Conservation (phyloP, 805 yeast genomes). For the Candida chilensis region DNA sequence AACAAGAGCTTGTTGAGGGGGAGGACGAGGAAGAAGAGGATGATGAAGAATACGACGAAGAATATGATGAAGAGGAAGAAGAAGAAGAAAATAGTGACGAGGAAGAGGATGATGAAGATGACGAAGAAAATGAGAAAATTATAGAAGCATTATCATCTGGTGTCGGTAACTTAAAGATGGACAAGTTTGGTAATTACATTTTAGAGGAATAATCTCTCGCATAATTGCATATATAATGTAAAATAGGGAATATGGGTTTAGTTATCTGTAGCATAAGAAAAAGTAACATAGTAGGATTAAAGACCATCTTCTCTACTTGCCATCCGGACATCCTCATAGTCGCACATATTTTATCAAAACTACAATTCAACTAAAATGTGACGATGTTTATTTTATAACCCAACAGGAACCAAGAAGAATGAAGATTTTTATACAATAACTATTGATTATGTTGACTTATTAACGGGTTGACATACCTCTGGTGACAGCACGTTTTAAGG, state of each 20-base stretch:
- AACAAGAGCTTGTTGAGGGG: constrained; percentile 19
- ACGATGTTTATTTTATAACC: too few relatives aligned
- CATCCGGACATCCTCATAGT: too few relatives aligned
- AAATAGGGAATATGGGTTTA: neutral
- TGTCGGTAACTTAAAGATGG: constrained; percentile 62
- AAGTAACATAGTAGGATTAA: too few relatives aligned
- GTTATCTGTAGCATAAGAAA: too few relatives aligned
- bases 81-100: constrained; percentile 23
- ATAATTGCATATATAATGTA: neutral
- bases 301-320: too few relatives aligned
- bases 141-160: constrained; percentile 64
- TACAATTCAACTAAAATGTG: too few relatives aligned
- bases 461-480: constrained; percentile 98
- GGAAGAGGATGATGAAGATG: constrained; percentile 20
- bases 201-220: constrained; percentile 29
- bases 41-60: constrained; percentile 18
- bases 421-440: too few relatives aligned
- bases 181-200: constrained; percentile 74
- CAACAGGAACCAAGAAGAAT: too few relatives aligned
- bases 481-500: constrained; percentile 98
- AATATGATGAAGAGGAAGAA: constrained; percentile 19
- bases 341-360: too few relatives aligned
- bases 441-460: too few relatives aligned
- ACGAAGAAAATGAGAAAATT: constrained; percentile 43
- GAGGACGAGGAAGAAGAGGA: constrained; percentile 38